Evolutionary conservation across 768 basidiomycete genomes (phyloP).

Genomic region (Boletus sp.): DNA sequence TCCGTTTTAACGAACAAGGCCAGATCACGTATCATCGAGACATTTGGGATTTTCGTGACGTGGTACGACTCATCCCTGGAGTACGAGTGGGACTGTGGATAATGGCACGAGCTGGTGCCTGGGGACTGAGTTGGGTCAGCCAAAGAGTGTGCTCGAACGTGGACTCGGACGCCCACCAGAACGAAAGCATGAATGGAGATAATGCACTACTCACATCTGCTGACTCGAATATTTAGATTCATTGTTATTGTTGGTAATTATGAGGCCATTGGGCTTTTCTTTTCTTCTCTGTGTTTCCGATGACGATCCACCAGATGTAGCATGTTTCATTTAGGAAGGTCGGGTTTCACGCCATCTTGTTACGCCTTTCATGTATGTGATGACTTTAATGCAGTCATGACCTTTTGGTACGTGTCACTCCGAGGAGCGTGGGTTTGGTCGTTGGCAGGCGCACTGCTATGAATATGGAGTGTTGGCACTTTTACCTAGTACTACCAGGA

Average conservation of each 20-base stretch:
- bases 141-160: constrained; percentile 13
- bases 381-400: constrained; percentile 9
- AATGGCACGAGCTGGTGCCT: constrained; percentile 57
- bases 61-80: constrained; percentile 71
- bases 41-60: constrained; percentile 78
- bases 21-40: constrained; percentile 78
- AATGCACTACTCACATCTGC: constrained; percentile 14
- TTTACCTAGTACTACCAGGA: background rate
- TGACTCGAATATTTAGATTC: constrained; percentile 11
- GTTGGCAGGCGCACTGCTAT: background rate
- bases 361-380: constrained; percentile 11
- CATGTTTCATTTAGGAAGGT: background rate
- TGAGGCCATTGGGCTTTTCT: background rate
- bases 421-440: background rate
- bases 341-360: background rate
- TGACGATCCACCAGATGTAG: background rate
- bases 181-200: constrained; percentile 2
- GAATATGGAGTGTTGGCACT: background rate
- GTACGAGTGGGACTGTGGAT: constrained; percentile 69
- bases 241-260: background rate
- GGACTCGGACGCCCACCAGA: background rate
- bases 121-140: constrained; percentile 46
- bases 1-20: constrained; percentile 82
- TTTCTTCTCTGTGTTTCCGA: background rate
- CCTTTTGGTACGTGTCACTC: background rate